Base-by-base conservation (phyloP, 495 filamentous ascomycete genomes). In the Aspergillus saccharolyticus region DNA sequence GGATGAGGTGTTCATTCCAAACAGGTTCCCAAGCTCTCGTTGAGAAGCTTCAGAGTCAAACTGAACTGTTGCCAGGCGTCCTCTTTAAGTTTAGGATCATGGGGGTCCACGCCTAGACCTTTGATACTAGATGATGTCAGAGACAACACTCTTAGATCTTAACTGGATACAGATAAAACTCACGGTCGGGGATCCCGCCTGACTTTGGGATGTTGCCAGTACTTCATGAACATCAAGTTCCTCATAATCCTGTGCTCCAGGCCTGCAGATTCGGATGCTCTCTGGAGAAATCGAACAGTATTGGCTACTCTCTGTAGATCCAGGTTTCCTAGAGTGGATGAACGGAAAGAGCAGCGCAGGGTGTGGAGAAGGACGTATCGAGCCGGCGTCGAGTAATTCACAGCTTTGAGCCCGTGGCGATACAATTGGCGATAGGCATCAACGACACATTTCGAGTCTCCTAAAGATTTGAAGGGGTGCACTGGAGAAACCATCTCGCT, bases 191-290 rank as follows among this genome's bases (percentile, higher is more conserved):
- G 57, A 33, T 76, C 66, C 49, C 68, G 68, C 51, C 65, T 69
- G 56, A 67, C 52, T 24, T 70, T 57, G 48, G 75, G 67, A 58
- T 74, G 74, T 54, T 77, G 70, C 84, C 84, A 87, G 52, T 78
- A 87, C 59, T 77, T 72, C 19, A 85, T 79, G 44, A 83, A 65
- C 42, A 90, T 63, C 54, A 97, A 63, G 61, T 87, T 96, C 69
- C 85, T 89, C 52, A 96, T 53, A 50, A 98, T 85, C 54, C 72
- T 77, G 66, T 96, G 90, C 75, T 97, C 94, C 18, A 93, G 57
- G 0, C 91, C 90, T 21, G 71, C 79, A 57, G 79, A 68, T 45
- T 75, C 69, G 9, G 86, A 77, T 7, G 94, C 94, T 24, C 80
- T 79, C 39, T 83, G 74, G 6, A 97, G 76, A 65, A 98, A 97